phyloP scores from a whole-genome alignment of 208 protist genomes.

The Trypanosoma melophagium region DNA sequence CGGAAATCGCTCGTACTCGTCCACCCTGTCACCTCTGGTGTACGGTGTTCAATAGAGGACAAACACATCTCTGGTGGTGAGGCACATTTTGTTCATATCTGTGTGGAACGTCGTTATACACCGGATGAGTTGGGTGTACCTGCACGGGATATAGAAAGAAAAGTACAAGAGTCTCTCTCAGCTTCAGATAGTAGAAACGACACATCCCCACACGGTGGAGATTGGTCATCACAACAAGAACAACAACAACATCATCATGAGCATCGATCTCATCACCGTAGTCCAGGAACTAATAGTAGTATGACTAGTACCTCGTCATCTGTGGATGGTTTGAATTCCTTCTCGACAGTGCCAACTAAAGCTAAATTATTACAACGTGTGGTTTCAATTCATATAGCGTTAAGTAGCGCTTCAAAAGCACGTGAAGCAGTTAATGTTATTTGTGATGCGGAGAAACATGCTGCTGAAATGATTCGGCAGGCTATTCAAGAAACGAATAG shows the following conservation, averaged over 20 bases:
- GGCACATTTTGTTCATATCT: slow-evolving; percentile 36
- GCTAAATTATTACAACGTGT: slow-evolving; percentile 7
- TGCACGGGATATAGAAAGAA: slow-evolving; percentile 29
- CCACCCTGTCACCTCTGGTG: slow-evolving; percentile 70
- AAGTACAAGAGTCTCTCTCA: slow-evolving; percentile 32
- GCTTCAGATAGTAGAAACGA: slow-evolving; percentile 25
- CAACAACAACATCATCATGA: too few species aligned
- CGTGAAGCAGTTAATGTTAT: slow-evolving; percentile 14
- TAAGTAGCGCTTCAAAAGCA: slow-evolving; percentile 21
- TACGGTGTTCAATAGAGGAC: slow-evolving; percentile 42
- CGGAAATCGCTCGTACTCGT: slow-evolving; percentile 64
- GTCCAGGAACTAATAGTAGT: neutral
- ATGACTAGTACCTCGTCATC: slow-evolving; percentile 1
- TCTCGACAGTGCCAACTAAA: neutral
- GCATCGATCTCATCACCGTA: neutral
- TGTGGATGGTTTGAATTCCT: neutral
- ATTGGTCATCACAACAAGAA: too few species aligned
- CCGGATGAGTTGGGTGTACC: slow-evolving; percentile 62
- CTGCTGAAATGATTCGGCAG: slow-evolving; percentile 23
- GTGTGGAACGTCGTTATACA: slow-evolving; percentile 39
- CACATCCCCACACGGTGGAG: neutral
- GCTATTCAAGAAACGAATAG: slow-evolving; percentile 10
- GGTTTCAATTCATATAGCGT: slow-evolving; percentile 13
- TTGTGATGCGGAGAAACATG: slow-evolving; percentile 15
- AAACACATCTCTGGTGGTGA: neutral